Evolutionary conservation across 257 asterid genomes (phyloP).

Genomic region (Ilex asprella): DNA sequence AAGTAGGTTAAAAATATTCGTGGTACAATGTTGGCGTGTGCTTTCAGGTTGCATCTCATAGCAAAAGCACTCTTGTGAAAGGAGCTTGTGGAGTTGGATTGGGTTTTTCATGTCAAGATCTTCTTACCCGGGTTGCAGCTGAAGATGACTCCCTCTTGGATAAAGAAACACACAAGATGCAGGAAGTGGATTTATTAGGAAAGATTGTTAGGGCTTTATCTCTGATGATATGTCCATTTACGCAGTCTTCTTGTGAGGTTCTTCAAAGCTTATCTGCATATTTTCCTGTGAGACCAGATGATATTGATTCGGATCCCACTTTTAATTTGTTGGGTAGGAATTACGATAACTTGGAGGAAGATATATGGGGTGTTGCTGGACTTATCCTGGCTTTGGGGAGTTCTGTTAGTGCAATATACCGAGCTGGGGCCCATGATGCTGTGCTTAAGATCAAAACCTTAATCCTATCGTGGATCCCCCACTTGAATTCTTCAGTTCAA

Average conservation of each 20-base stretch:
- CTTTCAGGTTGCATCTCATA: slow-evolving; percentile 61
- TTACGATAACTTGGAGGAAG: slow-evolving; percentile 55
- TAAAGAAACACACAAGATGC: slow-evolving; percentile 36
- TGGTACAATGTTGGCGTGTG: neutral
- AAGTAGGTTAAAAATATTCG: too few relatives aligned
- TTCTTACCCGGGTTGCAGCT: slow-evolving; percentile 58
- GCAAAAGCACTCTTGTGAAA: slow-evolving; percentile 86
- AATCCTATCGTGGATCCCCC: slow-evolving; percentile 61
- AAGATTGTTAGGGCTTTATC: slow-evolving; percentile 58
- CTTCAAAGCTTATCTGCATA: slow-evolving; percentile 39
- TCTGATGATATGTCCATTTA: slow-evolving; percentile 51
- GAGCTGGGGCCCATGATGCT: slow-evolving; percentile 65
- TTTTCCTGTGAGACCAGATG: slow-evolving; percentile 42
- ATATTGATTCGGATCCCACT: slow-evolving; percentile 21
- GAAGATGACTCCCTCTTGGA: slow-evolving; percentile 30
- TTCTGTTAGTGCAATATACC: slow-evolving; percentile 71
- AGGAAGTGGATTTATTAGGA: slow-evolving; percentile 56
- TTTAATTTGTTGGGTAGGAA: slow-evolving; percentile 29
- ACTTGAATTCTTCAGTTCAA: slow-evolving; percentile 23
- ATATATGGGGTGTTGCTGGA: slow-evolving; percentile 82
- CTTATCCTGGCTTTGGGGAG: slow-evolving; percentile 75
- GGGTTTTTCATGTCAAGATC: slow-evolving; percentile 82
- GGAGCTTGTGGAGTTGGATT: slow-evolving; percentile 98
- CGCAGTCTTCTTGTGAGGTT: slow-evolving; percentile 50
- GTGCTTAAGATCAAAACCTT: slow-evolving; percentile 54